phyloP scores from a whole-genome alignment of 495 filamentous ascomycete genomes.

The Aspergillus avenaceus region DNA sequence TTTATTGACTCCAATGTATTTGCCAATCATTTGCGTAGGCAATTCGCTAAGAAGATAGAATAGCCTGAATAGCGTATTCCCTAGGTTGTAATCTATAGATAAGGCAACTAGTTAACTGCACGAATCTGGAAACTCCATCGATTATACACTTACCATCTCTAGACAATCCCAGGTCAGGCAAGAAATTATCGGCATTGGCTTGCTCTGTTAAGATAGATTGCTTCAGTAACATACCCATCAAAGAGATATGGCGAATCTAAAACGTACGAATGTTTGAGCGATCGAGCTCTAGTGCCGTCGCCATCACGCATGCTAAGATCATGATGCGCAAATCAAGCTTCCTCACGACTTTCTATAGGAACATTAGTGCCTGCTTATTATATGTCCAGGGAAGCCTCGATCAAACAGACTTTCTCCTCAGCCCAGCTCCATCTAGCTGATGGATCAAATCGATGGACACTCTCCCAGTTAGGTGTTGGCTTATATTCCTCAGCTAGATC shows the following conservation, averaged over 20 bases:
- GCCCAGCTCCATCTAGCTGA: constrained; percentile 46
- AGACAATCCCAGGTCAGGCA: constrained; percentile 48
- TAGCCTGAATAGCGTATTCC: constrained; percentile 23
- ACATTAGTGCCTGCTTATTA: neutral
- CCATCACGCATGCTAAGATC: constrained; percentile 47
- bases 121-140: neutral
- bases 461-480: constrained; percentile 50
- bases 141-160: constrained; percentile 37
- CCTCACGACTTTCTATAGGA: constrained; percentile 11
- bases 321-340: constrained; percentile 51
- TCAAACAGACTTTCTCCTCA: constrained; percentile 33
- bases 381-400: neutral
- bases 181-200: constrained; percentile 50
- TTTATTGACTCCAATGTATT: constrained; percentile 64
- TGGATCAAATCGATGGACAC: constrained; percentile 49
- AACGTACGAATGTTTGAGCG: constrained; percentile 7
- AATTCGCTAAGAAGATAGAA: constrained; percentile 44
- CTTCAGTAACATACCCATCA: neutral
- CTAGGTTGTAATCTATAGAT: constrained; percentile 25
- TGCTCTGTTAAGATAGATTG: constrained; percentile 17
- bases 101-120: neutral
- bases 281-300: constrained; percentile 16
- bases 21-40: constrained; percentile 62
- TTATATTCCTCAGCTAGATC: constrained; percentile 46
- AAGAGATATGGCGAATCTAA: too few relatives aligned